Evolutionary conservation across 306 rosid genomes (phyloP).

Genomic region (Herpetospermum pedunculosum): DNA sequence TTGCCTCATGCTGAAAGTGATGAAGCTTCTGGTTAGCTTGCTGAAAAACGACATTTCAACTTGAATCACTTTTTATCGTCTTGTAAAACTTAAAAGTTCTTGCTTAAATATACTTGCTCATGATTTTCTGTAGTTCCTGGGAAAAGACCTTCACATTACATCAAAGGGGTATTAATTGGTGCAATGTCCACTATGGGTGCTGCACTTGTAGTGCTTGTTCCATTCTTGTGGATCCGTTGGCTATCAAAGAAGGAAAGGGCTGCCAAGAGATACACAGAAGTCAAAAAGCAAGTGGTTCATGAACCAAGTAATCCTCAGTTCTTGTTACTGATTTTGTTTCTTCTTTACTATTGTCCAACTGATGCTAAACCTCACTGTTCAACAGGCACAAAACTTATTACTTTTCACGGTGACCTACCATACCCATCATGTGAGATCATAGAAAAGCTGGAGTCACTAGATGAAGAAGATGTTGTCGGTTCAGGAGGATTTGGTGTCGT

Average conservation of each 20-base stretch:
- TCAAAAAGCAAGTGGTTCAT: slow-evolving; percentile 66
- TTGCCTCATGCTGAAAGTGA: slow-evolving; percentile 82
- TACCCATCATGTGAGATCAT: slow-evolving; percentile 76
- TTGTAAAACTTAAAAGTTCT: background rate
- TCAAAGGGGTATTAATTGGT: slow-evolving; percentile 66
- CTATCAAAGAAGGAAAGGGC: slow-evolving; percentile 67
- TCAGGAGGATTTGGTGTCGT: slow-evolving; percentile 94
- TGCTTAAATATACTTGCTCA: background rate
- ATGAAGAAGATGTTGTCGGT: slow-evolving; percentile 74
- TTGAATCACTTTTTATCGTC: background rate
- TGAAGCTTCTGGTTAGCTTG: slow-evolving; percentile 63
- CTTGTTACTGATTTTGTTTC: background rate
- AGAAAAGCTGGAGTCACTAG: slow-evolving; percentile 84
- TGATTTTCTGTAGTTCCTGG: slow-evolving; percentile 42
- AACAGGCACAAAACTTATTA: slow-evolving; percentile 83
- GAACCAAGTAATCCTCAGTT: slow-evolving; percentile 43
- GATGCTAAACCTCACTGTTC: slow-evolving; percentile 1
- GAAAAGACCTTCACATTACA: slow-evolving; percentile 56
- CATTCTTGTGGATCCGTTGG: slow-evolving; percentile 62
- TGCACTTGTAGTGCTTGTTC: slow-evolving; percentile 42
- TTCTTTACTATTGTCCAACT: background rate
- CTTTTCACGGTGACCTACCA: slow-evolving; percentile 91
- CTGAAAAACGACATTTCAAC: background rate
- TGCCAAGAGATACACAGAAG: slow-evolving; percentile 53
- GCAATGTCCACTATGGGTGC: slow-evolving; percentile 49